These are phyloP conservation scores for Talaromyces sp. DNA, from an alignment of 2,329 filamentous ascomycete genomes.

Conservation along the genomic window DNA sequence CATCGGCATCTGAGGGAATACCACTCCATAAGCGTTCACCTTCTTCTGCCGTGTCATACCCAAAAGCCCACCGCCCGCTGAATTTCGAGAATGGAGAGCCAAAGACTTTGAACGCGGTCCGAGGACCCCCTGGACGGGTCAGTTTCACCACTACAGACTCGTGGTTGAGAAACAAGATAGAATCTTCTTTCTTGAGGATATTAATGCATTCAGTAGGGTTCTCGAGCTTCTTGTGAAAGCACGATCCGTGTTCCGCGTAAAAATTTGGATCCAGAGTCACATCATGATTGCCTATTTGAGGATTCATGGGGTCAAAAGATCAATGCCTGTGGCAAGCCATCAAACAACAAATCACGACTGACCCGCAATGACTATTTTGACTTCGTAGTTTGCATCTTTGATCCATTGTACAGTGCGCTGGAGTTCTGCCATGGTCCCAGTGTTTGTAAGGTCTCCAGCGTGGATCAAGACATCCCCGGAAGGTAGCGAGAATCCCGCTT, in stretches of 20 bases:
- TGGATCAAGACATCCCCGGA: conserved; percentile 55
- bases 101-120: conserved; percentile 51
- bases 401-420: conserved; percentile 51
- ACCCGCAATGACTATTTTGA: conserved; percentile 54
- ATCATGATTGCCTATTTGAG: conserved; percentile 52
- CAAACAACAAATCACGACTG: conserved; percentile 10
- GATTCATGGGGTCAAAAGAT: background rate
- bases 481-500: conserved; percentile 48
- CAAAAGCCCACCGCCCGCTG: conserved; percentile 50
- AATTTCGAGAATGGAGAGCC: conserved; percentile 52
- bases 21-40: conserved; percentile 40
- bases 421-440: conserved; percentile 49
- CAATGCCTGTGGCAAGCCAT: background rate
- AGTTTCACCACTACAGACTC: conserved; percentile 42
- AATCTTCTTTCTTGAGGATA: conserved; percentile 31
- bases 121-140: conserved; percentile 39
- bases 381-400: conserved; percentile 47
- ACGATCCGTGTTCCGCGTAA: conserved; percentile 36
- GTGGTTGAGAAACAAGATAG: conserved; percentile 51
- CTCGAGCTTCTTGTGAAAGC: conserved; percentile 43
- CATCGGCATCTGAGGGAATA: conserved; percentile 48
- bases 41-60: conserved; percentile 43
- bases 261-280: conserved; percentile 49
- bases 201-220: conserved; percentile 40
- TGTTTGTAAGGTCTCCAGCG: conserved; percentile 55